Base-by-base conservation (phyloP, 2,329 filamentous ascomycete species). In the Diatrype stigma region DNA sequence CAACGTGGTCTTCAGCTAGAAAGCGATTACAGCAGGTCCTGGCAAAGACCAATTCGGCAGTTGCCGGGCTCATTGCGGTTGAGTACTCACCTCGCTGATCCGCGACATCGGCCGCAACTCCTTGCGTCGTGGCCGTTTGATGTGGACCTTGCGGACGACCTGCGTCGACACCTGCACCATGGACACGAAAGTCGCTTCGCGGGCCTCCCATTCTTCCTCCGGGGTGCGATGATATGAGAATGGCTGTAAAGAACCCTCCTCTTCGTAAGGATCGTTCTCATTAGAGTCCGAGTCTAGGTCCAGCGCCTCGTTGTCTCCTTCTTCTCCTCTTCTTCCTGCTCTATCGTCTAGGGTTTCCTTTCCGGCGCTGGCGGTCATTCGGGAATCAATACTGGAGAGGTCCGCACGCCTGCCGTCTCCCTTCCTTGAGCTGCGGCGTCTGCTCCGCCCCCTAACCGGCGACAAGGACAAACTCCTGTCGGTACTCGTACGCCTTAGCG, bases 111-210 rank as follows among this genome's bases (percentile, higher is more conserved):
- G 17, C 4, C 40, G 44, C 22, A 23, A 28, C 28, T 34, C 14
- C 7, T n/a, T 26, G 16, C n/a, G 17, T 28, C 30, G 40, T 8
- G 3, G 21, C 12, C 42, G 32, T 14, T 45, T 46, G n/a, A 53
- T 32, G 3, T 30, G 22, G 2, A 54, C 37, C 32, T 32, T 50
- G 35, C 51, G 53, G 45, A 62, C 53, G 28, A 56, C 32, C 14
- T 32, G 30, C 16, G 32, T 37, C 16, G 51, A 46, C 19, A 61
- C 40, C 23, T 48, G 42, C 1, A 35, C 57, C 5, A 63, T 50
- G 16, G 23, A 51, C 14, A 62, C 14, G 8, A 37, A 35, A 22
- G 28, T 47, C 16, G 59, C 61, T 46, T 59, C 50, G 17, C 45
- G 37, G 17, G 51, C 40, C 23, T 46, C 52, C 44, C 52, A 50